Evolutionary conservation across 73 alveolate species (phyloP), one percentile per base, ranked within the genome.

Genomic region (Uronychia setigera): DNA sequence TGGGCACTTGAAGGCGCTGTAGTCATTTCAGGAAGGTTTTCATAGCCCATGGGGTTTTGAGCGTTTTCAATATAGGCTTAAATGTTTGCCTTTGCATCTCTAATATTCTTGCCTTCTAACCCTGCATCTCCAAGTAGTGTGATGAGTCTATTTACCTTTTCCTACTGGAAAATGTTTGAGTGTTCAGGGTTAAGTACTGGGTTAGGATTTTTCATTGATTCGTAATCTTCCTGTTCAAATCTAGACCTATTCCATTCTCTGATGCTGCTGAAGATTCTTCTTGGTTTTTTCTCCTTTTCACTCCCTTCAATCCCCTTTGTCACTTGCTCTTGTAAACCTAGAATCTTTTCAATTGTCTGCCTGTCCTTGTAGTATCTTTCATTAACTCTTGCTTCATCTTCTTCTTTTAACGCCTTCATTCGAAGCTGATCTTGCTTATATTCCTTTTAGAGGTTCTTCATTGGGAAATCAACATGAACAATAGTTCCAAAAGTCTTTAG

Each of bases 401-500:
- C 67, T 46, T 46, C 67, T 19, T 46, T 46, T 5, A 46, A 11
- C n/a, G 76, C 76, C 84, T 30, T n/a, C n/a, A n/a, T n/a, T n/a
- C n/a, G n/a, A n/a, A n/a, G n/a, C n/a, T 29, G 29, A 26, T 78
- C 29, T 78, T 34, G 32, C 30, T 32, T 0, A 78, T 78, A 0
- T 78, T 33, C 31, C 1, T 32, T 35, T 30, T 75, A 26, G 67
- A 9, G 29, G 35, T 78, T 75, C 35, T 35, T 30, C 84, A 32
- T 31, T 9, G 84, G 84, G 76, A 78, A 25, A 32, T 78, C 84
- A 0, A 78, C 29, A 26, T 33, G 32, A 29, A 33, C 26, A 13
- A 78, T 33, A 29, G 84, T 31, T 78, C 84, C 84, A 31, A 32
- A 78, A 5, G n/a, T 34, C 0, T 31, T 30, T 31, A 32, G 32